Evolutionary conservation across 2,329 filamentous ascomycete species (phyloP), one percentile per base, ranked within the genome.

Genomic region (Hypoxylon sp.): DNA sequence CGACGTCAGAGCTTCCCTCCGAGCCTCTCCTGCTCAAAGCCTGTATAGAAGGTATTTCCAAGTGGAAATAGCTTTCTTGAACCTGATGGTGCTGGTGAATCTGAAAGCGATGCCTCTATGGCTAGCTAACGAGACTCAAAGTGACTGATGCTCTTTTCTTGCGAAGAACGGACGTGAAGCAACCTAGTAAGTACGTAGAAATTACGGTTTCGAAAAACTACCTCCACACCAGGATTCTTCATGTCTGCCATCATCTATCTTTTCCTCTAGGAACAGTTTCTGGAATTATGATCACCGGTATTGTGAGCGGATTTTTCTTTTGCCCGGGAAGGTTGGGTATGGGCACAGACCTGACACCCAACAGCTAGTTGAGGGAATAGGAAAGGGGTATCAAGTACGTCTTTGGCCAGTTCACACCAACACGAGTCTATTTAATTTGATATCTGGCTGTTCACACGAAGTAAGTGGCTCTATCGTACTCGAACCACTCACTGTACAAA

Each of bases 61-160:
- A 62, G 53, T 42, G 58, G 58, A 61, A 59, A 13, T 14, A 31
- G 9, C 14, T 19, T 35, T 13, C 14, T 46, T 31, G 42, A 50
- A 33, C 17, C 22, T 48, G n/a, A 19, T 22, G 6, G 6, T 17
- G 13, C 46, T 22, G 22, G n/a, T 42, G 24, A 46, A 33, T n/a
- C 46, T 17, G 19, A 42, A 19, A 19, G 44, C 4, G 31, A 50
- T 29, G 47, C n/a, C 10, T 53, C n/a, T 33, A 17, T 29, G 14
- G 26, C 33, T 24, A 24, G 8, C n/a, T 24, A 13, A 31, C 26
- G 31, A 35, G 50, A 8, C 24, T 19, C n/a, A 11, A n/a, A 17
- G 57, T 39, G 50, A 51, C 17, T 14, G 17, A 17, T 29, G 6
- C 22, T 46, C 10, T 42, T 24, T 17, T 17, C 10, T 35, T 19